phyloP scores from a whole-genome alignment of 345 rosid genomes.

The Hevea brasiliensis region DNA sequence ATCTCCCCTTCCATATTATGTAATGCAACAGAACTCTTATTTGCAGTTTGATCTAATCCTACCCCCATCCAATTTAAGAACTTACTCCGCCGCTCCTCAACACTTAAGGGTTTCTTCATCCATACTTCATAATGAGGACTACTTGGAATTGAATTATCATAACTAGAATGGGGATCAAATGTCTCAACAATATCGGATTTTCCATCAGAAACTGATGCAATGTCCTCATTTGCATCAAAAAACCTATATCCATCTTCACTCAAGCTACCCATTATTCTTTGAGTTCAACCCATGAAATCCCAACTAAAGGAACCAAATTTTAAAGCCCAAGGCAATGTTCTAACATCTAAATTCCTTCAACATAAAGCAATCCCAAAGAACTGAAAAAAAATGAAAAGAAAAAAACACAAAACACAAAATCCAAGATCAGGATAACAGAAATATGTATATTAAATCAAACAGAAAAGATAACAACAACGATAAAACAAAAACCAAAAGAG shows the following conservation, averaged over 20 bases:
- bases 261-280: slow-evolving; percentile 55
- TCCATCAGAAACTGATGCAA: slow-evolving; percentile 38
- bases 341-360: slow-evolving; percentile 44
- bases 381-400: no score
- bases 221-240: slow-evolving; percentile 73
- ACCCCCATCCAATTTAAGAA: slow-evolving; percentile 66
- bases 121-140: slow-evolving; percentile 57
- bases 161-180: slow-evolving; percentile 25
- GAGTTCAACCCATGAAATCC: slow-evolving; percentile 73
- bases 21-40: slow-evolving; percentile 28
- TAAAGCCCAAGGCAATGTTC: slow-evolving; percentile 40
- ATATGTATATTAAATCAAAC: slow-evolving; percentile 24
- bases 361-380: slow-evolving; percentile 52
- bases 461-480: slow-evolving; percentile 20
- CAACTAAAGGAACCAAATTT: slow-evolving; percentile 43
- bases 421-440: slow-evolving; percentile 43
- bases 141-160: slow-evolving; percentile 16
- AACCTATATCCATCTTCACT: slow-evolving; percentile 59
- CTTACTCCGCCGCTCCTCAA: slow-evolving; percentile 53
- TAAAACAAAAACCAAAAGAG: slow-evolving; percentile 51
- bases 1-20: slow-evolving; percentile 29
- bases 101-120: slow-evolving; percentile 59
- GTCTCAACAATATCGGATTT: slow-evolving; percentile 30
- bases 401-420: slow-evolving; percentile 35
- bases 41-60: slow-evolving; percentile 24